Conservation (phyloP, 176 grass and related monocot genomes). For the Oryza punctata region DNA sequence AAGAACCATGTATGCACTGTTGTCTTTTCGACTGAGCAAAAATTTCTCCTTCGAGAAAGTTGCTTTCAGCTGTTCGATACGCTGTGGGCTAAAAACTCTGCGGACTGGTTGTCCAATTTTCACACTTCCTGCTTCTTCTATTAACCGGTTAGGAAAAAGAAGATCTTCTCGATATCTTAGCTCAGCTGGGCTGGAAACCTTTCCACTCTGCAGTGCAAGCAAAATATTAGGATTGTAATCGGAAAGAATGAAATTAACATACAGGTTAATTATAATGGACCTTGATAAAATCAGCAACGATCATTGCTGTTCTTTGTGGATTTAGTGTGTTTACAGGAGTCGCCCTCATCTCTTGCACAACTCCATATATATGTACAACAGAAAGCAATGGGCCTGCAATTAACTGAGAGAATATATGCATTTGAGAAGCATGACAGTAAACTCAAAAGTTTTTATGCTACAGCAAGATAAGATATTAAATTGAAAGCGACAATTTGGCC, state of each 20-base stretch:
- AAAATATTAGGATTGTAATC: constrained; percentile 5
- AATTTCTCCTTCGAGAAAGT: constrained; percentile 75
- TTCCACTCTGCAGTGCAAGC: constrained; percentile 56
- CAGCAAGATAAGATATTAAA: not conserved
- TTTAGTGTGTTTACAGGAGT: constrained; percentile 91
- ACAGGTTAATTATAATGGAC: constrained; percentile 41
- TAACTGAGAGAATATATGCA: constrained; percentile 54
- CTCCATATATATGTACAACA: constrained; percentile 78
- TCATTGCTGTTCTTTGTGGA: constrained; percentile 84
- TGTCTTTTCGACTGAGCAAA: constrained; percentile 49
- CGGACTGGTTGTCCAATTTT: constrained; percentile 68
- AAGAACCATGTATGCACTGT: constrained; percentile 68
- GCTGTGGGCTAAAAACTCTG: constrained; percentile 36
- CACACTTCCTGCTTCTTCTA: constrained; percentile 79
- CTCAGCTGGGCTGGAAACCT: constrained; percentile 84
- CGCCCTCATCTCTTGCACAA: constrained; percentile 89
- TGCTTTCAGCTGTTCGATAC: constrained; percentile 50
- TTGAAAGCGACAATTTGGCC: not conserved
- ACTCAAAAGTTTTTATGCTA: not conserved
- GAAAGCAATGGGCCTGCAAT: constrained; percentile 86
- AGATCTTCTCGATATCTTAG: constrained; percentile 77
- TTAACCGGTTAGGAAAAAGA: constrained; percentile 63
- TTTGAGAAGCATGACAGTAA: not conserved
- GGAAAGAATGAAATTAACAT: not conserved
- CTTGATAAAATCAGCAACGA: constrained; percentile 87